Conservation (phyloP, 108 stramenopile species). For the Cyclostephanos invisitatus region DNA sequence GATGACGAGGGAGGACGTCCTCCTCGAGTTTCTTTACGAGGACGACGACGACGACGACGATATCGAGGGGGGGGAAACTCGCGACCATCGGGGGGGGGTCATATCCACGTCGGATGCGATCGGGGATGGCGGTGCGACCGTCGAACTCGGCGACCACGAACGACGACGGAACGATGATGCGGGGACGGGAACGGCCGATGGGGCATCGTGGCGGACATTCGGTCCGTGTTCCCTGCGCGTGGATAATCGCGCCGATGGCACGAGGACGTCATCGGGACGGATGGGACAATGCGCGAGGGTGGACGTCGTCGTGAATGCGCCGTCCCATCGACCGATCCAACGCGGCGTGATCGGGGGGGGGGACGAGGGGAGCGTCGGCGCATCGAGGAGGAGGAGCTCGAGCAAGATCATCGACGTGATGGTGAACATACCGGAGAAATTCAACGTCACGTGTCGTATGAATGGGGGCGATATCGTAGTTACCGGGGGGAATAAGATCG, state of each 20-base stretch:
- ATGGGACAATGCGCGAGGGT: too few species aligned
- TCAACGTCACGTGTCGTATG: not conserved
- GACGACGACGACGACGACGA: not conserved
- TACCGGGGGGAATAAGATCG: not conserved
- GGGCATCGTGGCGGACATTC: not conserved
- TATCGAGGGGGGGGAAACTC: not conserved
- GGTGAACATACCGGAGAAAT: not conserved
- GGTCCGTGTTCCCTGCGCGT: not conserved
- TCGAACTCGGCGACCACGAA: not conserved
- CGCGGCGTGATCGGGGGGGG: too few species aligned
- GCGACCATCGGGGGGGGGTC: not conserved
- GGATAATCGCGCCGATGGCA: not conserved
- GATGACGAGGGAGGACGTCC: not conserved
- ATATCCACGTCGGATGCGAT: not conserved
- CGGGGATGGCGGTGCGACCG: not conserved
- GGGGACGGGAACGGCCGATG: not conserved
- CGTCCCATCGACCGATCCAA: not conserved
- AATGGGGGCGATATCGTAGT: not conserved
- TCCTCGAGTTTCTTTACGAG: not conserved
- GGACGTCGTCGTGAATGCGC: too few species aligned
- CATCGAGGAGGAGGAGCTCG: too few species aligned
- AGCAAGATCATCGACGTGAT: not conserved
- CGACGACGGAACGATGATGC: not conserved
- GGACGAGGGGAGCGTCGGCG: not conserved
- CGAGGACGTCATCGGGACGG: too few species aligned